Evolutionary conservation across 768 basidiomycete species (phyloP).

Genomic region (Lactarius sanguifluus): DNA sequence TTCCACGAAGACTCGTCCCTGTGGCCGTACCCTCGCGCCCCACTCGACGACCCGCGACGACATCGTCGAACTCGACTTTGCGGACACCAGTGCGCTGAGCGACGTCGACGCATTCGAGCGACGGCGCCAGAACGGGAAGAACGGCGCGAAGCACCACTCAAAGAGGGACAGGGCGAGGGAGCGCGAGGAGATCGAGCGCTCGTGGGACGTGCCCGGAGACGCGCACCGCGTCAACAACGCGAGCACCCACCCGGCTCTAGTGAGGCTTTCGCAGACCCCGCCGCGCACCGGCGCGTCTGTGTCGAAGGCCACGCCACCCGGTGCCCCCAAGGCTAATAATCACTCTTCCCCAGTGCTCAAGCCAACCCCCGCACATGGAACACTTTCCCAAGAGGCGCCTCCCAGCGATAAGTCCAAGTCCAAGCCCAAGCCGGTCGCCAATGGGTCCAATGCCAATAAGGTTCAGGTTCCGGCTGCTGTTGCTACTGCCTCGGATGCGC

Average conservation of each 20-base stretch:
- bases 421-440: conserved; percentile 15
- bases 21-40: conserved; percentile 65
- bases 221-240: conserved; percentile 13
- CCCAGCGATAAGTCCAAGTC: conserved; percentile 10
- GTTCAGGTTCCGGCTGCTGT: not conserved
- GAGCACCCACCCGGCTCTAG: not conserved
- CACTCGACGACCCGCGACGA: conserved; percentile 51
- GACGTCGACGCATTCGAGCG: conserved; percentile 57
- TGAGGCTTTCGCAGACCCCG: not conserved
- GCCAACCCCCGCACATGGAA: not conserved
- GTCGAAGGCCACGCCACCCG: not conserved
- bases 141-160: conserved; percentile 32
- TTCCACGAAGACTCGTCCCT: conserved; percentile 65
- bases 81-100: conserved; percentile 70
- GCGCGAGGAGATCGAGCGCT: conserved; percentile 52
- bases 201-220: conserved; percentile 55
- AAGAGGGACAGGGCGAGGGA: conserved; percentile 40
- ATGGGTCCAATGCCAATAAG: conserved; percentile 19
- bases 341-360: not conserved
- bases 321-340: conserved; percentile 7
- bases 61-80: conserved; percentile 74
- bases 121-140: conserved; percentile 34
- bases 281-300: not conserved
- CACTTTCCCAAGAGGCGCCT: not conserved
- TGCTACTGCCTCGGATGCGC: not conserved